A percentile compares a stretch with the other conserved stretches of the same genome.
Evolutionary conservation across 2,329 filamentous ascomycete species (phyloP).

Genomic region (Diaporthe capsici): DNA sequence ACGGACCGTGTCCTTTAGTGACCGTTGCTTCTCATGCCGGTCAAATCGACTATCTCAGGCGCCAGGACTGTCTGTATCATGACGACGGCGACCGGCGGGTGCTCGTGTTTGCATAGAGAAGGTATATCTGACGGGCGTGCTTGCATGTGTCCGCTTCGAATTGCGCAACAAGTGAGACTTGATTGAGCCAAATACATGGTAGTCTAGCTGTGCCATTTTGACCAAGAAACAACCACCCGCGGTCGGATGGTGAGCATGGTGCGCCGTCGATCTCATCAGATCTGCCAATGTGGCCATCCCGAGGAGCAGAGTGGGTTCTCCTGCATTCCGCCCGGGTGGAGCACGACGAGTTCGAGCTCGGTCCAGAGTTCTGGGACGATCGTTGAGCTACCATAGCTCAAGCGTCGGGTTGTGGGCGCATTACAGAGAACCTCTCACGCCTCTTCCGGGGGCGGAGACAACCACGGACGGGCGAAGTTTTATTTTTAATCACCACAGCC

Average conservation of each 20-base stretch:
- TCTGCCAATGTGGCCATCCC: not conserved
- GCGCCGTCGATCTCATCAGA: slow-evolving; percentile 7
- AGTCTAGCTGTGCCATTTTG: too few relatives aligned
- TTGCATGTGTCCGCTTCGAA: not conserved
- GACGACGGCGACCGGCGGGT: not conserved
- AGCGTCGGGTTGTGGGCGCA: slow-evolving; percentile 40
- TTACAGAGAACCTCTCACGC: slow-evolving; percentile 6
- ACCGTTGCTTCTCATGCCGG: not conserved
- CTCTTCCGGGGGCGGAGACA: not conserved
- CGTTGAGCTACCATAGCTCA: not conserved
- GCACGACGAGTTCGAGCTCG: slow-evolving; percentile 4
- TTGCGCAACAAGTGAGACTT: not conserved
- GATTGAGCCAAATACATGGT: not conserved
- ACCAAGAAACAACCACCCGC: not conserved
- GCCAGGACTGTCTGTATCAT: not conserved
- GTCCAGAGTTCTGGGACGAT: not conserved
- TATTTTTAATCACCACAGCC: not conserved
- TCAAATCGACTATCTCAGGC: too few relatives aligned
- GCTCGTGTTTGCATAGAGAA: not conserved
- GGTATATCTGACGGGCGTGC: not conserved
- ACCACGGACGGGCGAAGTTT: not conserved
- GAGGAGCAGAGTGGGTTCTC: not conserved
- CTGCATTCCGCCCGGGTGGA: slow-evolving; percentile 8
- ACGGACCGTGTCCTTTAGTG: not conserved
- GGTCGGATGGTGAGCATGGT: not conserved